Conservation (phyloP, 805 yeast genomes). For the Starmerella cellae region DNA sequence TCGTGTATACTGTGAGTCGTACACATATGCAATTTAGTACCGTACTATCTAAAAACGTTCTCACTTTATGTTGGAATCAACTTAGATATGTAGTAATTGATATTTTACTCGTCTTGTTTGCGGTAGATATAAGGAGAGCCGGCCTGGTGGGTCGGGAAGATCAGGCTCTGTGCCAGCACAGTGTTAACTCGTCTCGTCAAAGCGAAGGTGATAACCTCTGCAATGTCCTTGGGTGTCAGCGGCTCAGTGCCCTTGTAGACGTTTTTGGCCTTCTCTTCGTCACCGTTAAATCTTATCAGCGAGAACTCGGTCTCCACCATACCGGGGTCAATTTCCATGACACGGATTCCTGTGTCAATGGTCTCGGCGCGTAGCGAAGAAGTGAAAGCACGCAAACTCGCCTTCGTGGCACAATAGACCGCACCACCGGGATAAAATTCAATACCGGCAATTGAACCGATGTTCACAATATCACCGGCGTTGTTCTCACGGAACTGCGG, state of each 20-base stretch:
- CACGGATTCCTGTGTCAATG: conserved; percentile 54
- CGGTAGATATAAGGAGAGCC: conserved; percentile 34
- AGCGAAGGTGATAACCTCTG: conserved; percentile 57
- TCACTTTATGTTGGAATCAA: too few species aligned
- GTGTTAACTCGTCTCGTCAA: conserved; percentile 56
- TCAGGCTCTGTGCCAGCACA: conserved; percentile 66
- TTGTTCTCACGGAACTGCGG: conserved; percentile 58
- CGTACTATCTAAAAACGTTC: too few species aligned
- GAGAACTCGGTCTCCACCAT: conserved; percentile 70
- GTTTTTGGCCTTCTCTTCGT: conserved; percentile 42
- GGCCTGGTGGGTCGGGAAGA: conserved; percentile 80
- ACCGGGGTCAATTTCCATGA: conserved; percentile 67
- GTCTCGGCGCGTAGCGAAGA: conserved; percentile 57
- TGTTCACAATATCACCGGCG: conserved; percentile 46
- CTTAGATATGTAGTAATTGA: too few species aligned
- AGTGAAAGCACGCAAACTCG: conserved; percentile 46
- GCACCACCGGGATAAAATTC: conserved; percentile 60
- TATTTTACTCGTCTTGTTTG: too few species aligned
- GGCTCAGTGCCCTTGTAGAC: conserved; percentile 60
- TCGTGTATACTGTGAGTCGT: too few species aligned
- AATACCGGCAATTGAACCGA: conserved; percentile 60
- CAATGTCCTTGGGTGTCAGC: conserved; percentile 58
- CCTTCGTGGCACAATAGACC: conserved; percentile 59
- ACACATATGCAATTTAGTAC: too few species aligned
- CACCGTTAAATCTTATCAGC: conserved; percentile 50